A percentile compares a stretch with the other conserved stretches of the same genome.
These are phyloP conservation scores for Colletotrichum endophyticum DNA, from an alignment of 2,329 filamentous ascomycete species.

Conservation along the genomic window DNA sequence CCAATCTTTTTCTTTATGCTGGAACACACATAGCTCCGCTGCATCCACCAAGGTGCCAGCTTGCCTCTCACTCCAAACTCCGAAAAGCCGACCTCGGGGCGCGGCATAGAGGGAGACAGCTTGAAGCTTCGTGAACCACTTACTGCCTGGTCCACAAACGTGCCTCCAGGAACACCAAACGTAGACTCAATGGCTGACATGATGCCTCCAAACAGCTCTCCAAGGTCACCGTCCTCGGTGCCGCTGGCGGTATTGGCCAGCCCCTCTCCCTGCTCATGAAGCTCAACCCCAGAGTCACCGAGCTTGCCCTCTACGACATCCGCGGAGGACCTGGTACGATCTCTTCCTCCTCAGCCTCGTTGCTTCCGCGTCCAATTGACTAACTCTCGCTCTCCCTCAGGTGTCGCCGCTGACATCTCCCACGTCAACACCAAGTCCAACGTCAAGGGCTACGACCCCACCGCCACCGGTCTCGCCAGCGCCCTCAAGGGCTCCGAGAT, in stretches of 20 bases:
- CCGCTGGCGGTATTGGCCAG: constrained; percentile 97
- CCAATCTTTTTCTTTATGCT: constrained; percentile 1
- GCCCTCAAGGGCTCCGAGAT: constrained; percentile 89
- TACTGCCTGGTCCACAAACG: not conserved
- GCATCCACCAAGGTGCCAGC: not conserved
- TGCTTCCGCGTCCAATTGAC: constrained; percentile 21
- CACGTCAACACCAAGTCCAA: constrained; percentile 99
- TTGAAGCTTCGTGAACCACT: not conserved
- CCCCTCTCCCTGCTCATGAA: constrained; percentile 97
- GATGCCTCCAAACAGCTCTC: constrained; percentile 67
- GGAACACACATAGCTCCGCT: not conserved
- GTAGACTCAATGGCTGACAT: constrained; percentile 23
- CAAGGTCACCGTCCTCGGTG: constrained; percentile 97
- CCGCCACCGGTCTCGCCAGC: constrained; percentile 73
- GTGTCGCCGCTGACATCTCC: constrained; percentile 96
- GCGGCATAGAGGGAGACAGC: not conserved
- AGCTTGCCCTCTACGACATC: constrained; percentile 98
- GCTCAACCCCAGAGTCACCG: constrained; percentile 93
- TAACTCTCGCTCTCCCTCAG: constrained; percentile 49
- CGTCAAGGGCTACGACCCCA: constrained; percentile 88
- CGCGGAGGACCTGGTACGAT: constrained; percentile 85
- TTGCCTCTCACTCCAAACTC: constrained; percentile 4
- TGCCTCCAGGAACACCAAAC: not conserved
- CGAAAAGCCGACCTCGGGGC: constrained; percentile 16
- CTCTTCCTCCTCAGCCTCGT: not conserved